A percentile compares a stretch with the other conserved stretches of the same genome.
phyloP scores from a whole-genome alignment of 345 rosid genomes.

The Eutrema japonicum region DNA sequence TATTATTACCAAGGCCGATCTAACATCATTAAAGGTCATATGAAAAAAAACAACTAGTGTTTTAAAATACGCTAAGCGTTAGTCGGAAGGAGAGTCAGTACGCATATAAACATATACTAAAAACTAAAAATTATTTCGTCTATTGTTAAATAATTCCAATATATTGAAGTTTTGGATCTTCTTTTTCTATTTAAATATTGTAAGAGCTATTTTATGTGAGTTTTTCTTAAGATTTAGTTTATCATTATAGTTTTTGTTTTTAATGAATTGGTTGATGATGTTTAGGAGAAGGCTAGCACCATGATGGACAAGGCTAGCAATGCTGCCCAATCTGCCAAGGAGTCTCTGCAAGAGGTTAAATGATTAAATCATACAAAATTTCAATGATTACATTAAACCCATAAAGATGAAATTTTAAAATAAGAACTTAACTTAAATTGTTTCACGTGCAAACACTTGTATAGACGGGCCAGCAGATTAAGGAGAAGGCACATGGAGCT shows the following conservation, averaged over 20 bases:
- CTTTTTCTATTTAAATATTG: background rate
- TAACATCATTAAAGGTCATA: background rate
- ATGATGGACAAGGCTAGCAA: constrained; percentile 60
- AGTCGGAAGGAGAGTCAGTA: too few species aligned
- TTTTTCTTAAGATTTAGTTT: too few species aligned
- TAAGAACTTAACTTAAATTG: background rate
- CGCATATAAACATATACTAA: too few species aligned
- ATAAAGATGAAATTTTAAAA: background rate
- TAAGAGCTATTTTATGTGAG: background rate
- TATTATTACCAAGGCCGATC: background rate
- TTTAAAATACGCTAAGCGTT: too few species aligned
- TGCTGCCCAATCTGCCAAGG: constrained; percentile 72
- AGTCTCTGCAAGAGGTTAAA: constrained; percentile 59
- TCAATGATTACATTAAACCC: background rate
- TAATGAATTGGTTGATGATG: constrained; percentile 4
- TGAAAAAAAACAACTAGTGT: background rate
- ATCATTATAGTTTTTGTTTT: background rate
- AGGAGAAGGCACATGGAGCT: constrained; percentile 63
- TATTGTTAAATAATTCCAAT: background rate
- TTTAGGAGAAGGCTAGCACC: constrained; percentile 63
- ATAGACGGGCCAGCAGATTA: constrained; percentile 66
- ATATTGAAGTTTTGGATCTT: background rate
- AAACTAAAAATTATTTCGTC: too few species aligned
- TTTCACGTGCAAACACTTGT: background rate
- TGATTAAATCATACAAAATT: background rate